Evolutionary conservation across 2,329 filamentous ascomycete genomes (phyloP).

Genomic region (Delphinella strobiligena): DNA sequence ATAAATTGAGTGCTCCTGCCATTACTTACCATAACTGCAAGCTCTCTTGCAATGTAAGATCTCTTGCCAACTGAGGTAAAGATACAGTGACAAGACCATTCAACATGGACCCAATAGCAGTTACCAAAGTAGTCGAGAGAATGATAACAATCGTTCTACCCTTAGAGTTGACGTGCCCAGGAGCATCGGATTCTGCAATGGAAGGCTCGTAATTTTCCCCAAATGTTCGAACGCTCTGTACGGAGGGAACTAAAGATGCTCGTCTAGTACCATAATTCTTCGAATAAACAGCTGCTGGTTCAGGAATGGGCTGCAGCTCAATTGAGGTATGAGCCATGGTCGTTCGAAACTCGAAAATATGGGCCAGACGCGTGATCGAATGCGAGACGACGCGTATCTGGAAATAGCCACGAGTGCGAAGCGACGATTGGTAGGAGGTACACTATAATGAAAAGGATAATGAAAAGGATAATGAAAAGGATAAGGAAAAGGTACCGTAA

Average conservation of each 20-base stretch:
- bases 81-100: conserved; percentile 32
- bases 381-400: too few relatives aligned
- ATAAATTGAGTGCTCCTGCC: neutral
- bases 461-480: too few relatives aligned
- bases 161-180: conserved; percentile 6
- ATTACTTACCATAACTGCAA: conserved; percentile 17
- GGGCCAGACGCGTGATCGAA: too few relatives aligned
- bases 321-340: neutral
- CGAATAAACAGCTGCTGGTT: neutral
- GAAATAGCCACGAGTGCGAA: too few relatives aligned
- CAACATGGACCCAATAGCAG: conserved; percentile 13
- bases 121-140: conserved; percentile 15
- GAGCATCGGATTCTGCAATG: neutral
- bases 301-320: neutral
- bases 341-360: neutral
- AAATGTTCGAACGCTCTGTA: neutral
- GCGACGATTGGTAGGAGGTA: too few relatives aligned
- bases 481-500: too few relatives aligned
- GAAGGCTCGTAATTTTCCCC: neutral
- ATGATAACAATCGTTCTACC: conserved; percentile 15
- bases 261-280: neutral
- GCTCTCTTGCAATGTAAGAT: conserved; percentile 18
- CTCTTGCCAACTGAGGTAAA: conserved; percentile 29
- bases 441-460: too few relatives aligned
- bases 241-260: neutral